Evolutionary conservation across 768 basidiomycete genomes (phyloP).

Genomic region (Macrolepiota dolichaula): DNA sequence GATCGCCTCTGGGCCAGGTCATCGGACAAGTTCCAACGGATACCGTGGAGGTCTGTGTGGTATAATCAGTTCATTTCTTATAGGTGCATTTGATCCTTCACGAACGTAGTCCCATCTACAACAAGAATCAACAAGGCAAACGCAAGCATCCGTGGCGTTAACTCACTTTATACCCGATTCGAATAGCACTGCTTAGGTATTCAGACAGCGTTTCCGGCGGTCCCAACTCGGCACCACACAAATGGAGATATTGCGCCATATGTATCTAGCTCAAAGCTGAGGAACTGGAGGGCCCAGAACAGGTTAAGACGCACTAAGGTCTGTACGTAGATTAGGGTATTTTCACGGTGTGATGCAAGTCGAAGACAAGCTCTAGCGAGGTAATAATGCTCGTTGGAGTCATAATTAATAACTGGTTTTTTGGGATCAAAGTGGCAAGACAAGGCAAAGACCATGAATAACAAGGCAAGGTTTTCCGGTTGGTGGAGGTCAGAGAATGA

Average conservation of each 20-base stretch:
- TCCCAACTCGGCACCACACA: constrained; percentile 48
- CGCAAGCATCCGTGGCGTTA: not conserved
- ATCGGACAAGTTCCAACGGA: constrained; percentile 55
- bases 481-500: constrained; percentile 9
- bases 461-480: constrained; percentile 42
- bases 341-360: constrained; percentile 40
- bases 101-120: constrained; percentile 52
- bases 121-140: not conserved
- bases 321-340: constrained; percentile 55
- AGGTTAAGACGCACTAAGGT: constrained; percentile 41
- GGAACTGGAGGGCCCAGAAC: not conserved
- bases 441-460: constrained; percentile 66
- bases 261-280: constrained; percentile 27
- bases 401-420: constrained; percentile 42
- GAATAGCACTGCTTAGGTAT: constrained; percentile 55
- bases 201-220: constrained; percentile 50
- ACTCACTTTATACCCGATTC: constrained; percentile 59
- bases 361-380: constrained; percentile 52
- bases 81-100: constrained; percentile 4
- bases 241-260: constrained; percentile 49
- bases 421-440: constrained; percentile 58
- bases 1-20: constrained; percentile 43
- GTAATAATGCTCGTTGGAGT: constrained; percentile 61
- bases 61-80: not conserved
- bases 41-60: constrained; percentile 51